Conservation (phyloP, 441 rosid genomes). For the Populus hybrid region DNA sequence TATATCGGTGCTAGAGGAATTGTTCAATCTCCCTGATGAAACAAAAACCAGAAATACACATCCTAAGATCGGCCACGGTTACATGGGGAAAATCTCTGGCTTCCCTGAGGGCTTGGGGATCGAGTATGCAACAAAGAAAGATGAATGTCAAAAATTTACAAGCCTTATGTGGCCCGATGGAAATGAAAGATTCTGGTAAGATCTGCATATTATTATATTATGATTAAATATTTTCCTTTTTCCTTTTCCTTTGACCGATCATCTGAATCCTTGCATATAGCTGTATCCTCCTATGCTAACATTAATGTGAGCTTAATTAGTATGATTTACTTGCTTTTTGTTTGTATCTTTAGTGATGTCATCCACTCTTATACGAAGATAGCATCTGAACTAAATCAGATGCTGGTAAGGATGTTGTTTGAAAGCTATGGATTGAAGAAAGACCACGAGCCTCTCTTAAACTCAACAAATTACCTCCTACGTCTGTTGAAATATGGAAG, state of each 20-base stretch:
- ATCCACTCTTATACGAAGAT: neutral
- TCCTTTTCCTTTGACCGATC: no score
- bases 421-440: slow-evolving; percentile 62
- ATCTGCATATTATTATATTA: no score
- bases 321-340: no score
- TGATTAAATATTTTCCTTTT: no score
- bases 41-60: slow-evolving; percentile 49
- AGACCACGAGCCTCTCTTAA: slow-evolving; percentile 33
- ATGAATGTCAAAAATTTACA: slow-evolving; percentile 47
- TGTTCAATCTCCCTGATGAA: slow-evolving; percentile 59
- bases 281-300: no score
- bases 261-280: no score
- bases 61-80: slow-evolving; percentile 54
- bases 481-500: slow-evolving; percentile 49
- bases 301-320: no score
- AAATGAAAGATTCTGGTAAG: slow-evolving; percentile 17
- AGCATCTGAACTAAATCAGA: slow-evolving; percentile 40
- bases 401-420: slow-evolving; percentile 51
- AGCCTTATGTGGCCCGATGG: slow-evolving; percentile 65
- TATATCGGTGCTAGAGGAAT: slow-evolving; percentile 30
- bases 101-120: slow-evolving; percentile 62
- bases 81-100: slow-evolving; percentile 41
- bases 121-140: slow-evolving; percentile 37
- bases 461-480: slow-evolving; percentile 48
- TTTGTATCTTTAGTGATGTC: no score